Percentiles rank a stretch among this genome's conserved stretches.
phyloP scores from a whole-genome alignment of 1,284 basidiomycete genomes.

The Marasmius oreades region DNA sequence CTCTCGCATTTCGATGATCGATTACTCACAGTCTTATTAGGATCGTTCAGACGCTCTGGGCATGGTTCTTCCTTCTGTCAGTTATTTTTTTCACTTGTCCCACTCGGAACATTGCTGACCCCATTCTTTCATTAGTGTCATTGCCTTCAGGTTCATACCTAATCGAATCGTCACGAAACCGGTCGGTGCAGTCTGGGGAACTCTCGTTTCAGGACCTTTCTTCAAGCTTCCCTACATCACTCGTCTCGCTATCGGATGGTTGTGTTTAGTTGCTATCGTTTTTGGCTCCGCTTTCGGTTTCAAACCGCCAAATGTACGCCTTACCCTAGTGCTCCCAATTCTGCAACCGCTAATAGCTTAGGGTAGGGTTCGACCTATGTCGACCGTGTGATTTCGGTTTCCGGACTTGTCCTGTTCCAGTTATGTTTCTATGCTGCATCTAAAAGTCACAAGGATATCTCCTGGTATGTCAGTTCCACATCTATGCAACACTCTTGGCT shows the following conservation, averaged over 20 bases:
- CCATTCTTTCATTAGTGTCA: constrained; percentile 45
- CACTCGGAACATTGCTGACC: constrained; percentile 1
- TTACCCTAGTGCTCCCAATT: not conserved
- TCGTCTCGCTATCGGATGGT: constrained; percentile 67
- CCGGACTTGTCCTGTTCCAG: constrained; percentile 78
- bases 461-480: constrained; percentile 47
- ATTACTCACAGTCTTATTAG: constrained; percentile 30
- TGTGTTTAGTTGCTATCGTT: constrained; percentile 68
- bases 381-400: constrained; percentile 78
- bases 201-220: constrained; percentile 64
- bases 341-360: constrained; percentile 2
- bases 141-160: constrained; percentile 78
- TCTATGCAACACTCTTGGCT: not conserved
- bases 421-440: constrained; percentile 66
- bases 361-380: constrained; percentile 62
- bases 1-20: constrained; percentile 3
- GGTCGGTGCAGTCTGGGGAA: constrained; percentile 62
- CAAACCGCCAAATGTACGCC: constrained; percentile 50
- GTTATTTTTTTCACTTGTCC: constrained; percentile 19
- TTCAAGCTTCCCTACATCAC: constrained; percentile 56
- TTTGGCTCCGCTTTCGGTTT: constrained; percentile 85
- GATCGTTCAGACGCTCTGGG: constrained; percentile 76
- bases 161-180: constrained; percentile 64
- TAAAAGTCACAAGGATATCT: constrained; percentile 54
- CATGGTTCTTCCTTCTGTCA: constrained; percentile 75